These are phyloP conservation scores for Penicillium palitans DNA, from an alignment of 2,329 filamentous ascomycete species.

Conservation along the genomic window DNA sequence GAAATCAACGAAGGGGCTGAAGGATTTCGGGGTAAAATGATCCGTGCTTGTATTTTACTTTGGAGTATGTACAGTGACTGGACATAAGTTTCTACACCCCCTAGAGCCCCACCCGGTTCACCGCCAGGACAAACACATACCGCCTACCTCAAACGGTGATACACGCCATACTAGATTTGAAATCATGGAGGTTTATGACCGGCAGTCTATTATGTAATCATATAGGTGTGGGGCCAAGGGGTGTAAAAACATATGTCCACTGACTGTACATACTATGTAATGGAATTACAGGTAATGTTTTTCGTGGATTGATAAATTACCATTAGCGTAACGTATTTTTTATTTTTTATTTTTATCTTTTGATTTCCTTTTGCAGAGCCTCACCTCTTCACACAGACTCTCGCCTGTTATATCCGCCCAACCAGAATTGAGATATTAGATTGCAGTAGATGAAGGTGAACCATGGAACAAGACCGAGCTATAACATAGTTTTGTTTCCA, in stretches of 20 bases:
- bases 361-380: conserved; percentile 3
- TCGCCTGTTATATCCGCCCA: background rate
- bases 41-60: background rate
- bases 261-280: no score
- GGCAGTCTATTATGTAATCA: no score
- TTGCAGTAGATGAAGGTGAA: background rate
- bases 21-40: background rate
- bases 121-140: no score
- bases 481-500: background rate
- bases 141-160: no score
- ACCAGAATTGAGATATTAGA: background rate
- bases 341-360: background rate
- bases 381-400: background rate
- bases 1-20: background rate
- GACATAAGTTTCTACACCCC: no score
- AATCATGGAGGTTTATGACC: no score
- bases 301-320: background rate
- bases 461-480: background rate
- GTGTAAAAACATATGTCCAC: no score
- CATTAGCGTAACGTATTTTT: background rate
- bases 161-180: no score
- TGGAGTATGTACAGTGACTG: no score
- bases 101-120: no score
- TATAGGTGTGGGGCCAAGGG: no score
- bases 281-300: background rate